Conservation (phyloP, 2,329 filamentous ascomycete genomes). For the Trichoderma aggressivum region DNA sequence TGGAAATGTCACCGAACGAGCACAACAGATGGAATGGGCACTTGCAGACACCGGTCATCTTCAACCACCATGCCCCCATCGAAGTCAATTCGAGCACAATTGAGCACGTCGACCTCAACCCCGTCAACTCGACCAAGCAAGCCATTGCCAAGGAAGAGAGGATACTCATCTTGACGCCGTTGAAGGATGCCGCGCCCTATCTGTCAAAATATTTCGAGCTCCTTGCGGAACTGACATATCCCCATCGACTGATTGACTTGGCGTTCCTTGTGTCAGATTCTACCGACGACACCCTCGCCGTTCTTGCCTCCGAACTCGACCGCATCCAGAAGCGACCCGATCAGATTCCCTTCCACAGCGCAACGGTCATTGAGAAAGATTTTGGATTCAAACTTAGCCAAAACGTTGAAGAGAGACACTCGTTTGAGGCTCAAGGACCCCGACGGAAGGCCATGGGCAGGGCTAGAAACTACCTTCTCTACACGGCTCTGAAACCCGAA, state of each 20-base stretch:
- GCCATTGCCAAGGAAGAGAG: slow-evolving; percentile 79
- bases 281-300: slow-evolving; percentile 84
- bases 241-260: slow-evolving; percentile 91
- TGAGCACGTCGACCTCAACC: slow-evolving; percentile 77
- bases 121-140: slow-evolving; percentile 74
- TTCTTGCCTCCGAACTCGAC: slow-evolving; percentile 79
- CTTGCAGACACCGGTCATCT: slow-evolving; percentile 86
- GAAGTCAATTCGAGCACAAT: slow-evolving; percentile 80
- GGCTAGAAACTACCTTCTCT: slow-evolving; percentile 88
- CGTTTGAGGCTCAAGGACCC: slow-evolving; percentile 82
- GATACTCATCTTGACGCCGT: slow-evolving; percentile 85
- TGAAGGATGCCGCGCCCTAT: slow-evolving; percentile 82
- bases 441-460: slow-evolving; percentile 85
- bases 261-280: slow-evolving; percentile 93
- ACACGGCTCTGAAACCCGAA: slow-evolving; percentile 79
- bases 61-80: slow-evolving; percentile 90
- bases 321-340: slow-evolving; percentile 80
- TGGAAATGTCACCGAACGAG: slow-evolving; percentile 91
- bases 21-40: slow-evolving; percentile 85
- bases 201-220: slow-evolving; percentile 92
- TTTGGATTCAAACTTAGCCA: slow-evolving; percentile 76
- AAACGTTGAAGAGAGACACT: slow-evolving; percentile 77
- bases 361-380: slow-evolving; percentile 83
- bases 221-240: slow-evolving; percentile 83
- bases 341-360: slow-evolving; percentile 80